phyloP scores from a whole-genome alignment of 106 monocot genomes.

The Dioscorea dumetorum region DNA sequence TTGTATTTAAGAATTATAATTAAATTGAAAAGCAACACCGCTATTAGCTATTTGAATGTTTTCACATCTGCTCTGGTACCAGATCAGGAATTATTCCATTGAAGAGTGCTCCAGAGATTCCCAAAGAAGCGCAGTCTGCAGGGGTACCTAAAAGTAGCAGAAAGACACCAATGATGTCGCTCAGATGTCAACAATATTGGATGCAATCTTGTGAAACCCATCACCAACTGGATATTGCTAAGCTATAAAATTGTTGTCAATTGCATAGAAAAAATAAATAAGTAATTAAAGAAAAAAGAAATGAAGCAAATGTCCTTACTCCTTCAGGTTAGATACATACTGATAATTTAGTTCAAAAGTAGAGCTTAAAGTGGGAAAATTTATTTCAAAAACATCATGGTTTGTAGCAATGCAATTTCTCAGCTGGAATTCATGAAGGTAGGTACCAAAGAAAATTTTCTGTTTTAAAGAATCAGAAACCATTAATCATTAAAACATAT shows the following conservation, averaged over 20 bases:
- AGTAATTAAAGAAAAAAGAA: no score
- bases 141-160: constrained; percentile 66
- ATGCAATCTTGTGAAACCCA: neutral
- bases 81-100: constrained; percentile 73
- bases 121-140: constrained; percentile 86
- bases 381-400: no score
- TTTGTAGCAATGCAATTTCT: neutral
- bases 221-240: neutral
- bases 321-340: no score
- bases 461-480: neutral
- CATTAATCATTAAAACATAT: neutral
- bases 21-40: neutral
- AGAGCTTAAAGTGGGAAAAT: no score
- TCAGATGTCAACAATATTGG: constrained; percentile 1
- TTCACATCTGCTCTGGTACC: constrained; percentile 24
- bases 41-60: neutral
- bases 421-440: neutral
- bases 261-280: no score
- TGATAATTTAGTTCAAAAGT: no score
- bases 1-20: neutral
- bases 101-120: constrained; percentile 80
- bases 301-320: no score
- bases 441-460: neutral
- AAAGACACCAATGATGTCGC: neutral
- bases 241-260: neutral